Evolutionary conservation across 768 basidiomycete genomes (phyloP).

Genomic region (Lyophyllum semitale): DNA sequence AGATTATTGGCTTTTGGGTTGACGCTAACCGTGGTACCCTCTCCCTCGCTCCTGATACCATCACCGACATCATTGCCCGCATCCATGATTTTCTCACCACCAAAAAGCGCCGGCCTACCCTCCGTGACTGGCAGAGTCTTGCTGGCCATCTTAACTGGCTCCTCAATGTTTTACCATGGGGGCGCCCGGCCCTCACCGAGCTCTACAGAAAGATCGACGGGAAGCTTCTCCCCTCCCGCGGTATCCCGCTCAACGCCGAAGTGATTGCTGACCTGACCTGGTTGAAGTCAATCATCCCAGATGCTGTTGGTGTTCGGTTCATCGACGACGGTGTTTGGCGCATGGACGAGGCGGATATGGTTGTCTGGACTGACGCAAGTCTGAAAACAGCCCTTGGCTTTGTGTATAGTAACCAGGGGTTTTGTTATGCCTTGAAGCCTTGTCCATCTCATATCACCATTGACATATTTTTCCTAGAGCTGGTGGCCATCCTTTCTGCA

Average conservation of each 20-base stretch:
- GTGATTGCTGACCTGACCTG: neutral
- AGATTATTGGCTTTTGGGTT: constrained; percentile 22
- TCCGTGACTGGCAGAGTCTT: constrained; percentile 30
- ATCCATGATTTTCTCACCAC: neutral
- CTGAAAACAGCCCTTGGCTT: constrained; percentile 10
- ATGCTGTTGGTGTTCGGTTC: constrained; percentile 16
- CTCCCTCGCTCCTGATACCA: constrained; percentile 11
- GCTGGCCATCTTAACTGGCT: constrained; percentile 35
- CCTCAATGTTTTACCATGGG: constrained; percentile 31
- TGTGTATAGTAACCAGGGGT: constrained; percentile 16
- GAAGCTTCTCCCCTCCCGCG: neutral
- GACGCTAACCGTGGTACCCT: too few relatives aligned
- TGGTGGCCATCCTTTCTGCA: constrained; percentile 5
- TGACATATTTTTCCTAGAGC: constrained; percentile 23
- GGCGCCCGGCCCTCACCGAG: constrained; percentile 12
- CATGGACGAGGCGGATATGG: constrained; percentile 17
- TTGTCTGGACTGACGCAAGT: constrained; percentile 25
- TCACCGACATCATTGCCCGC: constrained; percentile 14
- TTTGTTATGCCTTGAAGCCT: constrained; percentile 8
- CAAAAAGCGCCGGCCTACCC: neutral
- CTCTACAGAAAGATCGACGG: constrained; percentile 14
- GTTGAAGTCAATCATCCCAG: constrained; percentile 4
- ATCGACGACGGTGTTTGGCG: constrained; percentile 14
- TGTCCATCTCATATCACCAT: neutral
- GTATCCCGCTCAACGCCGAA: neutral